Percentiles rank a stretch among this genome's conserved stretches.
Evolutionary conservation across 768 basidiomycete species (phyloP).

Genomic region (Thelephora ganbajun): DNA sequence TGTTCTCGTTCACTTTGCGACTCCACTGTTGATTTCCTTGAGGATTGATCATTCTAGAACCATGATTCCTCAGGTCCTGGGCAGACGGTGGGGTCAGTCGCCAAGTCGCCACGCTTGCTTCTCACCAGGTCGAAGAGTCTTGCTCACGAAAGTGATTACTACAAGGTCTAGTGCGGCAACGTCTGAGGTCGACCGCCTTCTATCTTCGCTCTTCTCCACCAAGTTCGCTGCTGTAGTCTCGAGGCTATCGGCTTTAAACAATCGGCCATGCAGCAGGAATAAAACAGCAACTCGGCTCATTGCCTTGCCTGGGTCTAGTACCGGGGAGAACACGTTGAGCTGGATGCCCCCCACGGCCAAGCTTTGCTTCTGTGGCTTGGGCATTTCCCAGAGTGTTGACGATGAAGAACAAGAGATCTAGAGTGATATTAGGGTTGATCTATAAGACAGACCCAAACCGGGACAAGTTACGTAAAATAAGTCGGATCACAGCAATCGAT

Average conservation of each 20-base stretch:
- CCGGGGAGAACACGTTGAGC: slow-evolving; percentile 15
- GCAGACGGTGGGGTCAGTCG: not conserved
- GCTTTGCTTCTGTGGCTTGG: slow-evolving; percentile 10
- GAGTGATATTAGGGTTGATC: not conserved
- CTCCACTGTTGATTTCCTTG: slow-evolving; percentile 26
- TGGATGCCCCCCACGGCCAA: slow-evolving; percentile 17
- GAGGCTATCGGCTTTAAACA: slow-evolving; percentile 18
- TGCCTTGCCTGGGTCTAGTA: slow-evolving; percentile 5
- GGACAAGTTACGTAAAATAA: not conserved
- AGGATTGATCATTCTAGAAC: slow-evolving; percentile 22
- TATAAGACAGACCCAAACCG: not conserved
- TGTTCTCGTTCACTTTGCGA: slow-evolving; percentile 19
- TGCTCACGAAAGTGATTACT: slow-evolving; percentile 31
- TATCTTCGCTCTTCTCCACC: slow-evolving; percentile 14
- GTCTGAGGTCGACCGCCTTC: slow-evolving; percentile 7
- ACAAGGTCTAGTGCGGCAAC: slow-evolving; percentile 24
- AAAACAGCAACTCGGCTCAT: slow-evolving; percentile 18
- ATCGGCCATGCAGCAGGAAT: slow-evolving; percentile 36
- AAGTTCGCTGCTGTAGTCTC: slow-evolving; percentile 20
- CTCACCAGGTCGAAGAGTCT: not conserved
- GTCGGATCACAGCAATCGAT: slow-evolving; percentile 19
- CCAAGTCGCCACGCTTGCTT: not conserved
- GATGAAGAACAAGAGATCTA: not conserved
- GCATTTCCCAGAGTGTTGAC: slow-evolving; percentile 6
- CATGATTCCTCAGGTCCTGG: slow-evolving; percentile 44